Percentiles rank a stretch among this genome's conserved stretches.
These are phyloP conservation scores for Theobroma grandiflorum DNA, from an alignment of 441 rosid species.

Conservation along the genomic window DNA sequence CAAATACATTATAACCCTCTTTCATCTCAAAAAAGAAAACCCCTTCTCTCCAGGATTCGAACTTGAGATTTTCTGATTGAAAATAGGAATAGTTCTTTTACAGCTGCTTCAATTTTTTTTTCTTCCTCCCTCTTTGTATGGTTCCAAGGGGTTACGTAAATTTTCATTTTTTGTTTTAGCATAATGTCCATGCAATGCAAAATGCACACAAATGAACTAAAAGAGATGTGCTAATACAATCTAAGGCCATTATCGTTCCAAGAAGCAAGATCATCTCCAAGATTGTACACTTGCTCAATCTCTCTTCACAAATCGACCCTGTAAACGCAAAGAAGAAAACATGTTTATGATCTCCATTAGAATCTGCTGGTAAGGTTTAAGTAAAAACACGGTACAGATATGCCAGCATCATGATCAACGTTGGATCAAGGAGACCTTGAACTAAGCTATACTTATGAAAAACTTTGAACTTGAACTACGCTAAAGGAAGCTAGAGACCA, in stretches of 20 bases:
- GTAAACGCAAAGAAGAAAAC: slow-evolving; percentile 11
- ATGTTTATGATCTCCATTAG: too few species aligned
- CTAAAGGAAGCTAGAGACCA: background rate
- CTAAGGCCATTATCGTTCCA: background rate
- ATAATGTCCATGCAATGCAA: background rate
- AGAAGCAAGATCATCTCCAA: background rate
- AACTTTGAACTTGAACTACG: too few species aligned
- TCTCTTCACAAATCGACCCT: slow-evolving; percentile 76
- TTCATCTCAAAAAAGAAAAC: background rate
- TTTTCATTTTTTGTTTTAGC: background rate
- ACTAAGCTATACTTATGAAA: too few species aligned
- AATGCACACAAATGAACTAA: background rate
- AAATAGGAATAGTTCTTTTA: background rate
- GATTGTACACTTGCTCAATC: slow-evolving; percentile 26
- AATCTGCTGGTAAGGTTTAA: too few species aligned
- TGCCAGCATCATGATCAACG: too few species aligned
- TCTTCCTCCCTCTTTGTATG: background rate
- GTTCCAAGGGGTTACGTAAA: background rate
- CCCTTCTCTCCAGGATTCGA: background rate
- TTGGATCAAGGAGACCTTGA: too few species aligned
- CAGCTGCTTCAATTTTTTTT: background rate
- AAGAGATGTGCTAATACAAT: background rate
- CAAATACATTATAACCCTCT: background rate
- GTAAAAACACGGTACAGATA: too few species aligned
- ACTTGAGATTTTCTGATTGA: background rate